phyloP scores from a whole-genome alignment of 2,329 filamentous ascomycete genomes.

The Thielaviopsis euricoi region DNA sequence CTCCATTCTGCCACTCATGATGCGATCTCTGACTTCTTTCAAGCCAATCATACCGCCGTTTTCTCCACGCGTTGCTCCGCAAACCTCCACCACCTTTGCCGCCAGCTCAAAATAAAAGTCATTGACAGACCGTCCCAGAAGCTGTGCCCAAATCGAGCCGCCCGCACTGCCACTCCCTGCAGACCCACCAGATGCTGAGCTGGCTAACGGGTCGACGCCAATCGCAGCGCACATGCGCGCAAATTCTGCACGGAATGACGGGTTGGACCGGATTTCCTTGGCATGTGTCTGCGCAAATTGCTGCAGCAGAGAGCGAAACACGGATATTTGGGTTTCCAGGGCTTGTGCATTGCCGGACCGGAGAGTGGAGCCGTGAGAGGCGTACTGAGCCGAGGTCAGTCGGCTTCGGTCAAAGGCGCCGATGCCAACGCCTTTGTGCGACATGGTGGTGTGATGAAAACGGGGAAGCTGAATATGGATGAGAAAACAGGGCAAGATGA shows the following conservation, averaged over 20 bases:
- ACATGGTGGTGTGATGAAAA: constrained; percentile 28
- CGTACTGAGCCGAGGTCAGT: constrained; percentile 76
- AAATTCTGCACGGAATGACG: constrained; percentile 88
- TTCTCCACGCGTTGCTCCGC: constrained; percentile 66
- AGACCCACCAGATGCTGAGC: constrained; percentile 18
- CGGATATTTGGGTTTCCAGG: constrained; percentile 80
- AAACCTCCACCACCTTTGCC: constrained; percentile 89
- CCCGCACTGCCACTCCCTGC: constrained; percentile 27
- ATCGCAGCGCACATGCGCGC: constrained; percentile 97
- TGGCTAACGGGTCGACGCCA: constrained; percentile 79
- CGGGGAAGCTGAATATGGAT: not conserved
- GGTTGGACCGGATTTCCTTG: constrained; percentile 90
- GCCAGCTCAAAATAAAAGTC: constrained; percentile 98
- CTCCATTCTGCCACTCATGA: constrained; percentile 56
- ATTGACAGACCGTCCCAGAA: constrained; percentile 80
- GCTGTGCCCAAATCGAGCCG: constrained; percentile 77
- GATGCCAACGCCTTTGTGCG: constrained; percentile 72
- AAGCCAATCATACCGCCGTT: constrained; percentile 87
- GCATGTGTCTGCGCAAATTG: constrained; percentile 91
- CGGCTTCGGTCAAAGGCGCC: constrained; percentile 77
- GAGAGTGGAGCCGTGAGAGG: constrained; percentile 75
- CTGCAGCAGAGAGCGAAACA: constrained; percentile 89
- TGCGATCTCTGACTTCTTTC: constrained; percentile 58
- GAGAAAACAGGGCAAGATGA: not conserved
- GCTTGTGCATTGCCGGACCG: constrained; percentile 70